Base-by-base conservation (phyloP, 2,329 filamentous ascomycete species). In the Nakataea oryzae region DNA sequence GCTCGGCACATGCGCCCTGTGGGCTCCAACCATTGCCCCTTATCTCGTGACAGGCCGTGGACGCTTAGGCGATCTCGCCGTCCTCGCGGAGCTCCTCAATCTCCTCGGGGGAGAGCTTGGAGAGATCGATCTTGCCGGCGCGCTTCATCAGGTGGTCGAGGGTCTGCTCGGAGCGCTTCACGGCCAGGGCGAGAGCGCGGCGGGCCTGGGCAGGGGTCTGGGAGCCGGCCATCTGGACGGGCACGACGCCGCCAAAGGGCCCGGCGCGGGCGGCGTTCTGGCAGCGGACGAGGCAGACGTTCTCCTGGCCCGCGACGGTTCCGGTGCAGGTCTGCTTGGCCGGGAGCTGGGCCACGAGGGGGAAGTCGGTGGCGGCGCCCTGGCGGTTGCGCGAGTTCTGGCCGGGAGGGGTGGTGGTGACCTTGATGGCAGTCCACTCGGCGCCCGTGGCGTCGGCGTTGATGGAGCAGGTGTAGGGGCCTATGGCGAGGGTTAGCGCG, bases 391-490 rank as follows among this genome's bases (percentile, higher is more conserved):
- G 77, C 61, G 77, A 79, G 66, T 77, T 79, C 62, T 76, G 73
- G 62, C 82, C 82, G 1, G 78, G 78, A 3, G 83, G 77, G 64
- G 82, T 80, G 63, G 75, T 75, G 28, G 80, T 81, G 61, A 87
- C 84, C 41, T 79, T 72, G 70, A 85, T 81, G 64, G 79, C 72
- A 27, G 73, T 70, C 79, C 82, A 86, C 65, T 75, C 70, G 58
- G 75, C 69, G 28, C 79, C 85, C 5, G 84, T 85, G 62, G 76
- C 86, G 63, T 85, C 84, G 62, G 76, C 72, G 68, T 86, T 86
- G 70, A 88, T 85, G 78, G 84, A 84, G 75, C 85, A 87, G 8
- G 76, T 81, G 73, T 86, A 88, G 2, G 85, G 85, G 24, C 86
- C 86, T 24, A 55, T 24, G 13, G n/a, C 12, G 54, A 13, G 12